Conservation (phyloP, 2,329 filamentous ascomycete genomes). For the Colletotrichum brevisporum region DNA sequence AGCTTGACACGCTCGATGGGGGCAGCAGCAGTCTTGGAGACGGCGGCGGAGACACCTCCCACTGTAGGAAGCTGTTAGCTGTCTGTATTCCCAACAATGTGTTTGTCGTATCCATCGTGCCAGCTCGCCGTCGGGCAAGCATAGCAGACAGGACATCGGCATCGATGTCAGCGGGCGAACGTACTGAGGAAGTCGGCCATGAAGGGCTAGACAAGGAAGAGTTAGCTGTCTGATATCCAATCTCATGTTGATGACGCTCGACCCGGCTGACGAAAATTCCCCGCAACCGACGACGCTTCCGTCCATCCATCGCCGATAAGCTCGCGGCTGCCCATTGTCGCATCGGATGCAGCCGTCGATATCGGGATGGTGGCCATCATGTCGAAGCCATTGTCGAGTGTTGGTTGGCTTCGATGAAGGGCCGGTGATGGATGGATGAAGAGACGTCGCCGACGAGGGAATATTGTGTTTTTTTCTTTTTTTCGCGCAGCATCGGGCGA, state of each 20-base stretch:
- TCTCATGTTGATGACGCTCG: not conserved
- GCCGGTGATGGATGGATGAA: conserved; percentile 38
- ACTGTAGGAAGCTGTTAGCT: conserved; percentile 69
- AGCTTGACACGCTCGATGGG: conserved; percentile 99
- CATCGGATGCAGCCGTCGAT: not conserved
- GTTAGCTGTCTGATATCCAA: conserved; percentile 49
- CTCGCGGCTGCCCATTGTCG: conserved; percentile 9
- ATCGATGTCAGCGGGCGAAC: conserved; percentile 57
- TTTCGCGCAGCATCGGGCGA: conserved; percentile 42
- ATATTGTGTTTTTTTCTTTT: conserved; percentile 49
- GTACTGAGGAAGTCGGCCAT: conserved; percentile 99
- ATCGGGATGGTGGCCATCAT: not conserved
- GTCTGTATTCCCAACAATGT: not conserved
- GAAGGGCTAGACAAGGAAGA: conserved; percentile 78
- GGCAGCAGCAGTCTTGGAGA: conserved; percentile 99
- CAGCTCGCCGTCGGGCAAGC: conserved; percentile 1
- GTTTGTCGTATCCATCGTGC: not conserved
- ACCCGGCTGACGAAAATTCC: not conserved
- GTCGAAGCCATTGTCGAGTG: conserved; percentile 27
- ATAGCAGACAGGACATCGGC: not conserved
- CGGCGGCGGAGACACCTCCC: conserved; percentile 99
- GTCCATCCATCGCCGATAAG: conserved; percentile 19
- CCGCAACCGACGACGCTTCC: not conserved
- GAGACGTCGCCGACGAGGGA: conserved; percentile 45
- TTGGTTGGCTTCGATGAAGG: not conserved